Evolutionary conservation across 208 protist genomes (phyloP).

Genomic region (Crithidia fasciculata): DNA sequence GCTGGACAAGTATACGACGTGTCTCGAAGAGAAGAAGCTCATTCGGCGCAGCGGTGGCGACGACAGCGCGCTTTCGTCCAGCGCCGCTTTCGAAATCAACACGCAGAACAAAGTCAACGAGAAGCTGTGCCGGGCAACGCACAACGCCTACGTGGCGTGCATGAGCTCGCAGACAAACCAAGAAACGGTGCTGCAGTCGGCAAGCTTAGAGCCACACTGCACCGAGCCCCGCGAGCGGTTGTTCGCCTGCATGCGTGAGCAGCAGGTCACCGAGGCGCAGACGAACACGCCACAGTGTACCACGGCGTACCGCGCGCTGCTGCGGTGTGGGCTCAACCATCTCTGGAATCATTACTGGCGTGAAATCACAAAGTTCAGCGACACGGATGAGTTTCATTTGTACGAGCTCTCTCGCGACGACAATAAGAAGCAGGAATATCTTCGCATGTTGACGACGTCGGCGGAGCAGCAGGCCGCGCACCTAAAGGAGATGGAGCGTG

Average conservation of each 20-base stretch:
- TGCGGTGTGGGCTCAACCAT: slow-evolving; percentile 88
- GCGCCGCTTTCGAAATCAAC: slow-evolving; percentile 65
- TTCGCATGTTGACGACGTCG: slow-evolving; percentile 58
- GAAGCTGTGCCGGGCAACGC: slow-evolving; percentile 57
- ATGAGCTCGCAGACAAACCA: slow-evolving; percentile 72
- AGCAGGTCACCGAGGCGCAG: slow-evolving; percentile 53
- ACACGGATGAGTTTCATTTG: slow-evolving; percentile 76
- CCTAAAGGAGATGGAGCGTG: slow-evolving; percentile 19
- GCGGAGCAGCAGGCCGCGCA: slow-evolving; percentile 23
- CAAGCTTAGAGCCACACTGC: slow-evolving; percentile 64
- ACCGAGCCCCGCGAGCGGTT: slow-evolving; percentile 33
- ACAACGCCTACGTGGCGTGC: slow-evolving; percentile 68
- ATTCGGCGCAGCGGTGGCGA: slow-evolving; percentile 40
- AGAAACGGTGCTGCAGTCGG: slow-evolving; percentile 64
- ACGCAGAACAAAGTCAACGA: slow-evolving; percentile 74
- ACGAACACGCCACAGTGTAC: slow-evolving; percentile 69
- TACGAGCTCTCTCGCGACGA: slow-evolving; percentile 83
- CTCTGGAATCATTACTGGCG: slow-evolving; percentile 88
- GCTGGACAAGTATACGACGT: slow-evolving; percentile 77
- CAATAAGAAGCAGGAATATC: slow-evolving; percentile 78
- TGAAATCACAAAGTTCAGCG: slow-evolving; percentile 70
- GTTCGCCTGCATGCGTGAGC: slow-evolving; percentile 62
- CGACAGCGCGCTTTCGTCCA: slow-evolving; percentile 20
- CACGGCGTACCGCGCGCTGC: slow-evolving; percentile 49
- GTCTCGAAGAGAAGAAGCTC: slow-evolving; percentile 68